Percentiles rank a stretch among this genome's conserved stretches.
phyloP scores from a whole-genome alignment of 805 yeast species.

The Lipomyces orientalis region DNA sequence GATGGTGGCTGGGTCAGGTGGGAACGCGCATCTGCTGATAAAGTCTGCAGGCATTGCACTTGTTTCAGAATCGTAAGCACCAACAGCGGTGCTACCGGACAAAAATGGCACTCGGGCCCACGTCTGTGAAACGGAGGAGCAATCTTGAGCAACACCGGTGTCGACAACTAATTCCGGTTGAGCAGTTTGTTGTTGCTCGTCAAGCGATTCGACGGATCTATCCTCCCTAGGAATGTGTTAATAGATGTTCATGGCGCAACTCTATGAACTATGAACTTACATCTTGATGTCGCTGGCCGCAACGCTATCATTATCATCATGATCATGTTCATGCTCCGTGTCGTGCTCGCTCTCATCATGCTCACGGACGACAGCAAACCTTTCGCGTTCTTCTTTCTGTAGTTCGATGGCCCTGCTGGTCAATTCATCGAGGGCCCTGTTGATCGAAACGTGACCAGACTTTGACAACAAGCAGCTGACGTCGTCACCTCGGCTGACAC shows the following conservation, averaged over 20 bases:
- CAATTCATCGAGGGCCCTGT: conserved; percentile 39
- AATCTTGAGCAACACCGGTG: background rate
- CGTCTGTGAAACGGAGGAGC: background rate
- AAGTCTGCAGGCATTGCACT: background rate
- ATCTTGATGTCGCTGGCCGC: conserved; percentile 11
- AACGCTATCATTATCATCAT: conserved; percentile 16
- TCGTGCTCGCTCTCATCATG: conserved; percentile 32
- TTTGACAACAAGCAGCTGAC: conserved; percentile 31
- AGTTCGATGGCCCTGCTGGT: conserved; percentile 29
- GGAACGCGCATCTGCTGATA: background rate
- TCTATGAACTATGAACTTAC: background rate
- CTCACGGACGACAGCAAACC: conserved; percentile 25
- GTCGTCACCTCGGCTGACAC: conserved; percentile 37
- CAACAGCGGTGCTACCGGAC: background rate
- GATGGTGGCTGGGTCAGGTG: conserved; percentile 29
- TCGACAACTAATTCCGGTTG: background rate
- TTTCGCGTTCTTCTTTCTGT: conserved; percentile 31
- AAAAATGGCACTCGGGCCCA: background rate
- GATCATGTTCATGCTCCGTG: conserved; percentile 30
- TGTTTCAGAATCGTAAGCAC: background rate
- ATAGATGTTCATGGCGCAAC: background rate
- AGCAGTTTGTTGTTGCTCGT: background rate
- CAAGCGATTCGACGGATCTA: background rate
- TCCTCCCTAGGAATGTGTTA: conserved; percentile 3
- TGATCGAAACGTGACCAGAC: conserved; percentile 39